Conservation (phyloP, 768 basidiomycete species). For the Mycena venus region DNA sequence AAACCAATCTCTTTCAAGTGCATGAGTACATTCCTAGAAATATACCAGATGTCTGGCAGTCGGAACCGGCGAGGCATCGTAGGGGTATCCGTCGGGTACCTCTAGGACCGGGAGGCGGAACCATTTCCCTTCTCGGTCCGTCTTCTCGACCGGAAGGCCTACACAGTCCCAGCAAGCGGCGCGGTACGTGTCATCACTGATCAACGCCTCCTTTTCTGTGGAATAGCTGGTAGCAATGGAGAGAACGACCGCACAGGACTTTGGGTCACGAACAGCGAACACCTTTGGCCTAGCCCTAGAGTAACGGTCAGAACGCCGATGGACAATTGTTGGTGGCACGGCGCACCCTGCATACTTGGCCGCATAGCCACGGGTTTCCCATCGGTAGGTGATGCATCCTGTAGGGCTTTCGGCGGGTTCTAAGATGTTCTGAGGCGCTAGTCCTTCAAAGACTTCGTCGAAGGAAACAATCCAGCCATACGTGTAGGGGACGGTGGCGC, state of each 20-base stretch:
- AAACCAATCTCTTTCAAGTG: neutral
- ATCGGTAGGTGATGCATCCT: too few relatives aligned
- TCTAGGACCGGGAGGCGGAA: neutral
- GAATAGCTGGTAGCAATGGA: neutral
- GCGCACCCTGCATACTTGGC: too few relatives aligned
- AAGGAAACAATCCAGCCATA: too few relatives aligned
- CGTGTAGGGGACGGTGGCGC: too few relatives aligned
- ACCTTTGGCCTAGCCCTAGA: neutral
- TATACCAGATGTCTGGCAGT: constrained; percentile 1
- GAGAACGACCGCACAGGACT: neutral
- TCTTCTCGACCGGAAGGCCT: neutral
- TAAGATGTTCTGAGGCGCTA: too few relatives aligned
- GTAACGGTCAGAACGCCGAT: too few relatives aligned
- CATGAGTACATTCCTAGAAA: neutral
- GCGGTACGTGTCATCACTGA: neutral
- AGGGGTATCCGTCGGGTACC: neutral
- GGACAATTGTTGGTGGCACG: too few relatives aligned
- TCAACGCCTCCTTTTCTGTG: neutral
- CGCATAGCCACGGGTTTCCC: too few relatives aligned
- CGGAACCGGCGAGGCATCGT: neutral
- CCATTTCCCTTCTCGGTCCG: neutral
- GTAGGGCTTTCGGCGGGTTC: too few relatives aligned
- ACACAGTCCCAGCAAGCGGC: neutral
- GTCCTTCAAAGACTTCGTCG: too few relatives aligned
- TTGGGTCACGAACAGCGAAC: neutral